phyloP scores from a whole-genome alignment of 1,284 basidiomycete species.

The Fomitopsis pinicola region DNA sequence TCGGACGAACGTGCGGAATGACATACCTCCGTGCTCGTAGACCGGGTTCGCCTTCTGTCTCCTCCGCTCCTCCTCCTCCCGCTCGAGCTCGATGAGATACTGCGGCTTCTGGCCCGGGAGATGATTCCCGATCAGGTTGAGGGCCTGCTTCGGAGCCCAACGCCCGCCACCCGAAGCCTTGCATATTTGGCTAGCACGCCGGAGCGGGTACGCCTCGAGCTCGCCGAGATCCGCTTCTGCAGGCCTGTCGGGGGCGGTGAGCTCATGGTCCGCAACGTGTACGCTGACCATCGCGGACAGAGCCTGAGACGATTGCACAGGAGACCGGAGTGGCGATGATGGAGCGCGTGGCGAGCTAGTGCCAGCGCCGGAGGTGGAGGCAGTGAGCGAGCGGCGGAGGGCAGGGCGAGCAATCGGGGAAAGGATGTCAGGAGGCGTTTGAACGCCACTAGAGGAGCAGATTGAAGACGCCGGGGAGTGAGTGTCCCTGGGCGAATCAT shows the following conservation, averaged over 20 bases:
- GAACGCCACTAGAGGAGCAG: constrained; percentile 25
- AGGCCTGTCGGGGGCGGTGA: constrained; percentile 7
- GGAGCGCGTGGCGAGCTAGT: constrained; percentile 25
- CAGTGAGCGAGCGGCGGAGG: constrained; percentile 12
- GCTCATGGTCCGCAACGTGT: constrained; percentile 33
- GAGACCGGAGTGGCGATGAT: constrained; percentile 28
- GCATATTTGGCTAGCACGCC: constrained; percentile 58
- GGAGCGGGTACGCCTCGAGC: constrained; percentile 65
- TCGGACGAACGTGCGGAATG: neutral
- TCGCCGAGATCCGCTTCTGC: constrained; percentile 35
- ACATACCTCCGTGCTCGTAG: constrained; percentile 54
- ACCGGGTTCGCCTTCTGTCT: constrained; percentile 51
- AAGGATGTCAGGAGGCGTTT: constrained; percentile 32
- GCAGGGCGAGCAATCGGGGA: constrained; percentile 22
- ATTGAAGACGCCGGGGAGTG: constrained; percentile 29
- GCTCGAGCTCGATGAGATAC: constrained; percentile 64
- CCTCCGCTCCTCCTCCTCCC: constrained; percentile 49
- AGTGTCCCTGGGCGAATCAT: constrained; percentile 23
- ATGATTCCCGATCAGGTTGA: constrained; percentile 44
- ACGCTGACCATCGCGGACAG: constrained; percentile 32
- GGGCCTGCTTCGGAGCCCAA: constrained; percentile 57
- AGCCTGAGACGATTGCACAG: constrained; percentile 29
- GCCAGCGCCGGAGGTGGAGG: constrained; percentile 3
- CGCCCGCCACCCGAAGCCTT: constrained; percentile 72
- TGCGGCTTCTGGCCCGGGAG: constrained; percentile 59